These are phyloP conservation scores for Urostyla sp. DNA, from an alignment of 73 alveolate genomes.

Conservation along the genomic window DNA sequence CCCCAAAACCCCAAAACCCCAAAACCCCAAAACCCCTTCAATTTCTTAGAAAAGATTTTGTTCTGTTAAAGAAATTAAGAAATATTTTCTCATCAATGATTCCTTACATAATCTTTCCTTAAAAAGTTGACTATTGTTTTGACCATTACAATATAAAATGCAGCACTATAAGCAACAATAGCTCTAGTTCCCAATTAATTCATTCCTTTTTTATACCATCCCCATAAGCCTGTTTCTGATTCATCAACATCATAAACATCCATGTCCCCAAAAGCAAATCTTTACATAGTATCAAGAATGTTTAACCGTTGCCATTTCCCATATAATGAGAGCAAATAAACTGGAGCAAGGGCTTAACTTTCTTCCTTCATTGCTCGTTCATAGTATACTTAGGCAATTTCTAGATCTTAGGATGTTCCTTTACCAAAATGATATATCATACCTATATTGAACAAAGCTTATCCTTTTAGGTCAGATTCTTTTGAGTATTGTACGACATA, in stretches of 20 bases:
- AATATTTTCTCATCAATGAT: conserved; percentile 4
- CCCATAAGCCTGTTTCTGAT: too few species aligned
- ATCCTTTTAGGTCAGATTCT: conserved; percentile 41
- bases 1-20: too few species aligned
- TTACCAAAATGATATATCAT: conserved; percentile 48
- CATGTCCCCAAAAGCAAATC: background rate
- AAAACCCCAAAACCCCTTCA: conserved; percentile 1
- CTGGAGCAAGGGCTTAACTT: conserved; percentile 30
- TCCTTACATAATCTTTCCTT: conserved; percentile 41
- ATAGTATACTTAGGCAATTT: conserved; percentile 48
- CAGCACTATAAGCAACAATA: background rate
- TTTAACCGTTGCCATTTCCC: conserved; percentile 50
- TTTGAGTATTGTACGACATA: conserved; percentile 4
- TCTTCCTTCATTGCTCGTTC: conserved; percentile 56
- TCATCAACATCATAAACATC: conserved; percentile 16
- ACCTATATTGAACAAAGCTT: conserved; percentile 39
- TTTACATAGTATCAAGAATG: conserved; percentile 30
- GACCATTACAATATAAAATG: background rate
- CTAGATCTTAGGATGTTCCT: conserved; percentile 23
- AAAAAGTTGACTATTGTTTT: conserved; percentile 34
- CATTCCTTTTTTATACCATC: too few species aligned
- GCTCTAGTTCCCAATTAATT: too few species aligned
- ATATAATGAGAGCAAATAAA: conserved; percentile 33
- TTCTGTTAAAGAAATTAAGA: too few species aligned
- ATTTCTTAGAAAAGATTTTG: too few species aligned